Conservation (phyloP, 2,329 filamentous ascomycete species). For the Truncatella angustata region DNA sequence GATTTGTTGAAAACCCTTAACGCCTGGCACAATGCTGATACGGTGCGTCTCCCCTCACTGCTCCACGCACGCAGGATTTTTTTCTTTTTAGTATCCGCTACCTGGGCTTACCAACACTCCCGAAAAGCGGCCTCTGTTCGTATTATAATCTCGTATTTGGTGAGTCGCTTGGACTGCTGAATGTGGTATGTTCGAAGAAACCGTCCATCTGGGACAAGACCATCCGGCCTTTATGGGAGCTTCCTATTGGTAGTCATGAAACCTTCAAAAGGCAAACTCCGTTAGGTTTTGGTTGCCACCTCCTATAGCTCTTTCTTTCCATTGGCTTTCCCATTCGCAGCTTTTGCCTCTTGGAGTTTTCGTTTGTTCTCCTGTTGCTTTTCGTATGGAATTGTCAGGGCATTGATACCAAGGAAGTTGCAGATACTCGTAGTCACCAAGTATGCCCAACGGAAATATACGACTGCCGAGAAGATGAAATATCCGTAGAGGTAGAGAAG, state of each 20-base stretch:
- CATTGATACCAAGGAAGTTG: slow-evolving; percentile 88
- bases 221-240: too few relatives aligned
- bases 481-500: slow-evolving; percentile 81
- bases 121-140: too few relatives aligned
- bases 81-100: not conserved
- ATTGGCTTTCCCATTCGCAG: slow-evolving; percentile 19
- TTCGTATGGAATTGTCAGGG: slow-evolving; percentile 74
- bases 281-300: not conserved
- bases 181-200: too few relatives aligned
- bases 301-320: slow-evolving; percentile 25
- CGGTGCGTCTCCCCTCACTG: not conserved
- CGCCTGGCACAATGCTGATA: slow-evolving; percentile 6
- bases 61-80: not conserved
- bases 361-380: slow-evolving; percentile 57
- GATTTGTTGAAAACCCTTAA: slow-evolving; percentile 9
- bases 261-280: not conserved
- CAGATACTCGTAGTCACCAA: slow-evolving; percentile 91
- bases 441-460: slow-evolving; percentile 91
- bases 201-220: too few relatives aligned
- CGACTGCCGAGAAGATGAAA: slow-evolving; percentile 77
- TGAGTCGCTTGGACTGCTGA: not conserved
- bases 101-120: too few relatives aligned
- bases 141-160: not conserved
- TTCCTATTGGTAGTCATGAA: too few relatives aligned
- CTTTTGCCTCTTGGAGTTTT: slow-evolving; percentile 27